A percentile compares a stretch with the other conserved stretches of the same genome.
Conservation (phyloP, 139 green algal species). For the Picochlorum sp. region DNA sequence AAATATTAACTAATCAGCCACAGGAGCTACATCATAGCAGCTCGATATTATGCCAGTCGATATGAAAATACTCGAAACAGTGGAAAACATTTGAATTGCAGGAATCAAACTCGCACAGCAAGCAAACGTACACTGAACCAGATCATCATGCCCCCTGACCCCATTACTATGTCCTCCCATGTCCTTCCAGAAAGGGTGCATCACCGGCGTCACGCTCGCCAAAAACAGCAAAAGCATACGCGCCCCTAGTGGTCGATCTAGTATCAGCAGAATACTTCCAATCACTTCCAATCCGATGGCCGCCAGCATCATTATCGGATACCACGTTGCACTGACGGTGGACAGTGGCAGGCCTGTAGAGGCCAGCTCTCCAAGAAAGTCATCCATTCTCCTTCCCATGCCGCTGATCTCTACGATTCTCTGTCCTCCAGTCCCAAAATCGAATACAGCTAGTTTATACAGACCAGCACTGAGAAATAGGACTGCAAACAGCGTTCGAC, state of each 20-base stretch:
- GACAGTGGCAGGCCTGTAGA: neutral
- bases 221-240: constrained; percentile 5
- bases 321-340: neutral
- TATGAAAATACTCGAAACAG: too few species aligned
- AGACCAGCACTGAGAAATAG: neutral
- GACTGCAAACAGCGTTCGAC: constrained; percentile 1
- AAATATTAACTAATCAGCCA: neutral
- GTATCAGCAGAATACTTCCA: constrained; percentile 1
- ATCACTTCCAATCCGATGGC: neutral
- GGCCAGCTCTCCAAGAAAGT: neutral
- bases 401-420: neutral
- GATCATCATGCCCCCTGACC: neutral
- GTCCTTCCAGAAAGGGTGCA: neutral
- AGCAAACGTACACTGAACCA: too few species aligned
- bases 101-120: too few species aligned
- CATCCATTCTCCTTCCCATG: neutral
- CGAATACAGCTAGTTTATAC: neutral
- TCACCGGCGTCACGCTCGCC: neutral
- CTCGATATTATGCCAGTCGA: too few species aligned
- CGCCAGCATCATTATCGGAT: neutral
- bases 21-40: neutral
- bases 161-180: too few species aligned
- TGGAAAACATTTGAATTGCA: too few species aligned
- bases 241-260: constrained; percentile 2
- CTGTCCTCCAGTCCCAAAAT: neutral